Percentiles rank a stretch among this genome's conserved stretches.
These are phyloP conservation scores for Beauveria caledonica DNA, from an alignment of 2,329 filamentous ascomycete species.

Conservation along the genomic window DNA sequence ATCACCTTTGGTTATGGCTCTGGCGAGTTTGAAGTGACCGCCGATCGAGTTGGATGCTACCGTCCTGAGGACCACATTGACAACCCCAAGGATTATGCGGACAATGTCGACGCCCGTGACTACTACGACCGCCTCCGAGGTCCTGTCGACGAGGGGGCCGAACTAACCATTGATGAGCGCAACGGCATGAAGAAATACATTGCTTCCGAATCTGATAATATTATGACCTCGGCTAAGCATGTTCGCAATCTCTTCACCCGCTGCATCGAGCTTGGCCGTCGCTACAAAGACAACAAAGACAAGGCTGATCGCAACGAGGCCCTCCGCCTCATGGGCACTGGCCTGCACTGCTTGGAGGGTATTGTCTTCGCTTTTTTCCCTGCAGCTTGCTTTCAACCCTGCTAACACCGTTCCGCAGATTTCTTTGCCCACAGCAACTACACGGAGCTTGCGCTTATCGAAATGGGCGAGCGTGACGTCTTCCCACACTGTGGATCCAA, in stretches of 20 bases:
- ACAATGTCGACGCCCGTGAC: slow-evolving; percentile 74
- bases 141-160: slow-evolving; percentile 68
- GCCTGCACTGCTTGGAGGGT: slow-evolving; percentile 80
- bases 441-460: slow-evolving; percentile 66
- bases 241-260: slow-evolving; percentile 64
- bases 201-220: slow-evolving; percentile 68
- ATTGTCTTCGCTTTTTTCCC: slow-evolving; percentile 14
- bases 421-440: slow-evolving; percentile 92
- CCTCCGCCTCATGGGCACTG: slow-evolving; percentile 77
- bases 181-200: slow-evolving; percentile 92
- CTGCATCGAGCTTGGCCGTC: slow-evolving; percentile 72
- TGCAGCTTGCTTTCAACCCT: not conserved
- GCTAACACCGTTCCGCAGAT: slow-evolving; percentile 38
- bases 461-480: slow-evolving; percentile 73
- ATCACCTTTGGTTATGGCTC: slow-evolving; percentile 66
- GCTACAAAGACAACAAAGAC: slow-evolving; percentile 50
- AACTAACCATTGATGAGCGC: slow-evolving; percentile 68
- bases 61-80: slow-evolving; percentile 63
- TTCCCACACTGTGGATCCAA: slow-evolving; percentile 80
- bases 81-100: slow-evolving; percentile 80
- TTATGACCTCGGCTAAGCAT: slow-evolving; percentile 74
- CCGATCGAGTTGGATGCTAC: slow-evolving; percentile 68
- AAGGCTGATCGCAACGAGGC: slow-evolving; percentile 78
- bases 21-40: slow-evolving; percentile 70
- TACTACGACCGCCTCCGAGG: slow-evolving; percentile 77